Evolutionary conservation across 768 basidiomycete genomes (phyloP), one percentile per base, ranked within the genome.

Genomic region (Daedaleopsis nitida): DNA sequence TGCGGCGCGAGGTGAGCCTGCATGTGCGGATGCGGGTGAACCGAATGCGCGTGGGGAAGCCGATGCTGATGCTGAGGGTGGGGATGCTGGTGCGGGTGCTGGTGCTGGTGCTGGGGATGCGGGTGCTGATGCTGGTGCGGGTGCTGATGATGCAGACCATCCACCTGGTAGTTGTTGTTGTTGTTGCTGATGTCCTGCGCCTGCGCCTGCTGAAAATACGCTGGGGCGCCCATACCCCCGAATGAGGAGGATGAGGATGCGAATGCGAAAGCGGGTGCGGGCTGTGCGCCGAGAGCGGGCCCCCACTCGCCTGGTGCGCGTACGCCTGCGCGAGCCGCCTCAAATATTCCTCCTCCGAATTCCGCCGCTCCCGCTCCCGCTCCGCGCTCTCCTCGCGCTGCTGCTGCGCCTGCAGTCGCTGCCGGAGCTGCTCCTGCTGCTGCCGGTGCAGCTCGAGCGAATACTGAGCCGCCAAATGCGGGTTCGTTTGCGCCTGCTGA

Each of bases 281-380:
- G 71, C 38, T 66, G 69, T 35, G 66, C 69, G 34, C 53, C 62
- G 62, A 56, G 39, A 48, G 62, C 58, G 48, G 62, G 14, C 50
- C 23, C 35, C 47, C 47, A 49, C 24, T 49, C 47, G 47, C 47
- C 47, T 32, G 27, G 27, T 32, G 51, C 68, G 65, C 71, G 74
- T 67, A 66, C 64, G 59, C 70, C 74, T 66, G 73, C 71, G 67
- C 72, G 70, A 74, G 72, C 44, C 73, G 76, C 52, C 73, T 74
- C 69, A 77, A 74, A 69, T 76, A 76, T 47, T 73, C 77, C 59
- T 63, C 74, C 73, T 69, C 68, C 68, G 73, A 73, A 38, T 59
- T 52, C 64, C 65, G 66, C 45, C 59, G 76, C 64, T 68, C 70
- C 61, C 70, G 74, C 58, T 72, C 72, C 69, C 67, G 73, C 67